Conservation (phyloP, 176 grass and related monocot genomes). For the Carex kokanica region DNA sequence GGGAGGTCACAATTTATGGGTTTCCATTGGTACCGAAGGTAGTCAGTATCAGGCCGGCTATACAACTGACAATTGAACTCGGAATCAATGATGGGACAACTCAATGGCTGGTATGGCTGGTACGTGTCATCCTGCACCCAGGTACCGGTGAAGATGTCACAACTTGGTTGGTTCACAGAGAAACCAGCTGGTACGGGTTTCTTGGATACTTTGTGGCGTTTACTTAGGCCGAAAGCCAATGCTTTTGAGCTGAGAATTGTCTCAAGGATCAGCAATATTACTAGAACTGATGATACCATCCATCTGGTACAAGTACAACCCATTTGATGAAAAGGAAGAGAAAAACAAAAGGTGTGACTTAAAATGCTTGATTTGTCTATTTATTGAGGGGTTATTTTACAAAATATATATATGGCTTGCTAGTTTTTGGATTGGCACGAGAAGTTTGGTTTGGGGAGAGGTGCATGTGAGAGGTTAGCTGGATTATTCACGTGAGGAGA, state of each 20-base stretch:
- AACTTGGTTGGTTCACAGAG: slow-evolving; percentile 25
- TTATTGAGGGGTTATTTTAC: slow-evolving; percentile 16
- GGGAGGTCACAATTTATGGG: slow-evolving; percentile 66
- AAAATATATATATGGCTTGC: not conserved
- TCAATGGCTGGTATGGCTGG: slow-evolving; percentile 55
- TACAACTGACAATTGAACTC: slow-evolving; percentile 97
- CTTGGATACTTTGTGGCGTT: not conserved
- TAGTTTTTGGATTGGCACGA: not conserved
- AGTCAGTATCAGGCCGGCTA: slow-evolving; percentile 74
- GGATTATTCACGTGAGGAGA: slow-evolving; percentile 17
- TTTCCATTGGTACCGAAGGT: slow-evolving; percentile 69
- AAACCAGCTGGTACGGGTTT: slow-evolving; percentile 22
- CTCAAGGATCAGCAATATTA: slow-evolving; percentile 15
- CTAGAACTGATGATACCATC: not conserved
- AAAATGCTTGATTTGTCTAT: not conserved
- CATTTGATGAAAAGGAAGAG: slow-evolving; percentile 15
- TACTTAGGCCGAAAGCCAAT: slow-evolving; percentile 18
- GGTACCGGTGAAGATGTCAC: slow-evolving; percentile 66
- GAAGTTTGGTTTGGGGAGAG: slow-evolving; percentile 1
- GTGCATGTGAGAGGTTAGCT: slow-evolving; percentile 39
- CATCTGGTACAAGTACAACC: not conserved
- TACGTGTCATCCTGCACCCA: slow-evolving; percentile 62
- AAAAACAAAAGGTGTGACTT: not conserved
- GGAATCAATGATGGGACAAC: slow-evolving; percentile 65
- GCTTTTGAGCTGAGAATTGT: slow-evolving; percentile 28